Base-by-base conservation (phyloP, 768 basidiomycete species). In the Boletellus ananas region DNA sequence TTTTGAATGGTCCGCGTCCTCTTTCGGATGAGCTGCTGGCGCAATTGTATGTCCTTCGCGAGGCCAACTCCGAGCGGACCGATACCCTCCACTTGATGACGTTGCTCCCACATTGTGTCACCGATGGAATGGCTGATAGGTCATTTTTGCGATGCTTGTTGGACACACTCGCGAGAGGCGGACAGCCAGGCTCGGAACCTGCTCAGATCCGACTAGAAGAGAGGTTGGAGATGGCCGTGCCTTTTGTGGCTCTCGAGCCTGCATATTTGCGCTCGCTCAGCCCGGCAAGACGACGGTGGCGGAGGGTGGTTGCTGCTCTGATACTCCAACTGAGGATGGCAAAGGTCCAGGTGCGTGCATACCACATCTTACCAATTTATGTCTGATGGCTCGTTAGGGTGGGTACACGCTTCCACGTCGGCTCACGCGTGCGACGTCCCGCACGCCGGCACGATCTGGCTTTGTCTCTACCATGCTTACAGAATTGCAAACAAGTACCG, bases 101-200 rank as follows among this genome's bases (percentile, higher is more conserved):
- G 17, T 58, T 72, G 39, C 61, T 72, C 12, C 72, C 79, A 0
- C 81, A 84, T 58, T 63, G 67, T 43, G 75, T 83, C 42, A 71
- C 75, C 0, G 81, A 84, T 58, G 78, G 76, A 16, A 71, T 72
- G 42, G 67, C 74, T 10, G 75, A 72, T 50, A 49, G 57, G 12
- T 72, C 71, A 1, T 52, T 81, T 7, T 40, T 74, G 44, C 73
- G 74, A 43, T 70, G 70, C 17, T 76, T 83, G 45, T 56, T 82
- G 40, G 70, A 80, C 20, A 62, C 70, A 2, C 65, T 84, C 33
- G 42, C 45, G 34, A 50, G 58, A 13, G 46, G 43, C 4, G 23
- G 23, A 5, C 23, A 23, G 23, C 23, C 23, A 23, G 23, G 23
- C 23, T 23, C 25, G 12, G 60, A 52, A 33, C 54, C 54, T 35